Percentiles rank a stretch among this genome's conserved stretches.
Conservation (phyloP, 2,329 filamentous ascomycete genomes). For the Malbranchea zuffiana region DNA sequence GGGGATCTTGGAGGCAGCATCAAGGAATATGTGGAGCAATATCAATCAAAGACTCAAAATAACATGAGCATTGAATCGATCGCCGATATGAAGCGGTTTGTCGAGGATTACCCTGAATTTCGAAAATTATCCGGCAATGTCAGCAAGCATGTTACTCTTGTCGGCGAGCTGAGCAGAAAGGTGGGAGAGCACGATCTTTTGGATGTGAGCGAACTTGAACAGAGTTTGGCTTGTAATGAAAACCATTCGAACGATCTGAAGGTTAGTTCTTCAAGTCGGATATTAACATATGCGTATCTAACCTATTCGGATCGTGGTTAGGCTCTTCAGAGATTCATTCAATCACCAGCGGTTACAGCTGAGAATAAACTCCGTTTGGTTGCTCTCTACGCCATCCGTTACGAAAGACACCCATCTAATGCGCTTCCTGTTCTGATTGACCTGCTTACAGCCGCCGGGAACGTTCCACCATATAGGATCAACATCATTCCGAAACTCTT, state of each 20-base stretch:
- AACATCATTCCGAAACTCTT: slow-evolving; percentile 73
- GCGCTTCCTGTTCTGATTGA: slow-evolving; percentile 76
- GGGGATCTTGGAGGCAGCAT: slow-evolving; percentile 91
- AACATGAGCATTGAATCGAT: slow-evolving; percentile 95
- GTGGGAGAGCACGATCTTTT: slow-evolving; percentile 77
- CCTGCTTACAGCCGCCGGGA: slow-evolving; percentile 72
- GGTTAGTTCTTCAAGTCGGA: slow-evolving; percentile 46
- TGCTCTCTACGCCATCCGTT: slow-evolving; percentile 87
- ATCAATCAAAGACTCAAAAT: slow-evolving; percentile 94
- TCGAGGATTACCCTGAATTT: slow-evolving; percentile 97
- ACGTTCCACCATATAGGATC: slow-evolving; percentile 62
- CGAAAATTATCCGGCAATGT: slow-evolving; percentile 94
- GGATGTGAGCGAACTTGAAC: slow-evolving; percentile 95
- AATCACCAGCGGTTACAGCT: slow-evolving; percentile 61
- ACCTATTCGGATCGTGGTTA: slow-evolving; percentile 30
- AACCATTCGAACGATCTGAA: slow-evolving; percentile 88
- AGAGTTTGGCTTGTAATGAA: slow-evolving; percentile 93
- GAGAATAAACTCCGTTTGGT: slow-evolving; percentile 84
- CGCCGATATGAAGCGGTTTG: slow-evolving; percentile 96
- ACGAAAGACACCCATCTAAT: slow-evolving; percentile 76
- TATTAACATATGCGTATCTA: not conserved
- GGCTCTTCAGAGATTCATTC: slow-evolving; percentile 77
- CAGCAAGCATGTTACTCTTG: slow-evolving; percentile 93
- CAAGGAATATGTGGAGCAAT: slow-evolving; percentile 98
- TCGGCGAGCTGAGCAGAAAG: slow-evolving; percentile 80